phyloP scores from a whole-genome alignment of 768 basidiomycete species.

The Leccinum longicurvipes region DNA sequence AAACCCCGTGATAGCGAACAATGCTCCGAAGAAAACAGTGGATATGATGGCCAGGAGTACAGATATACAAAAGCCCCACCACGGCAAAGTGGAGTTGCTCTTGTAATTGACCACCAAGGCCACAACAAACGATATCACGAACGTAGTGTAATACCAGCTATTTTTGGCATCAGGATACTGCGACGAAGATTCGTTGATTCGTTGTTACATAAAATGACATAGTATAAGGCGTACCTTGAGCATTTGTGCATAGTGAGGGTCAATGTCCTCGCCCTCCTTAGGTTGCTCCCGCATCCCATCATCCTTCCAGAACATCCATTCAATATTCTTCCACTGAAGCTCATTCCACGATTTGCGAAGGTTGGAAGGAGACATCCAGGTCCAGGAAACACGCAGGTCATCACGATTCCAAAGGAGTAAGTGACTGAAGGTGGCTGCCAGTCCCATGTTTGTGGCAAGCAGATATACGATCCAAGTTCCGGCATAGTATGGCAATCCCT shows the following conservation, averaged over 20 bases:
- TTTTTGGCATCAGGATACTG: constrained; percentile 35
- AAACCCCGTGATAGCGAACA: constrained; percentile 48
- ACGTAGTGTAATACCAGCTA: constrained; percentile 31
- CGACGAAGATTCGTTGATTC: not conserved
- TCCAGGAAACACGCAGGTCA: constrained; percentile 45
- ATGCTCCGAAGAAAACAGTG: constrained; percentile 51
- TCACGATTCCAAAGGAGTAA: constrained; percentile 54
- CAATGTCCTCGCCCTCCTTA: constrained; percentile 40
- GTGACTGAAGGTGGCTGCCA: constrained; percentile 50
- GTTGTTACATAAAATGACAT: constrained; percentile 6
- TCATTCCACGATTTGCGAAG: constrained; percentile 24
- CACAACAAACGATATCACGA: constrained; percentile 39
- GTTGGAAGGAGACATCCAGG: constrained; percentile 39
- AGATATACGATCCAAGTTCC: constrained; percentile 23
- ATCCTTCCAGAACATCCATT: constrained; percentile 38
- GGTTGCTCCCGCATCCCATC: constrained; percentile 20
- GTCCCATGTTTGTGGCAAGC: constrained; percentile 25
- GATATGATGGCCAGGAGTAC: constrained; percentile 48
- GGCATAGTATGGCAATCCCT: constrained; percentile 35
- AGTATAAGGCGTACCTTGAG: constrained; percentile 25
- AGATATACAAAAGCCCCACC: constrained; percentile 57
- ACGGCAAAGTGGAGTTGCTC: constrained; percentile 51
- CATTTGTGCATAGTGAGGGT: constrained; percentile 58
- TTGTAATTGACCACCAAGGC: constrained; percentile 55
- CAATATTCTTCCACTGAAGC: constrained; percentile 29